Conservation (phyloP, 2,329 filamentous ascomycete genomes). For the Penicillium capsulatum region DNA sequence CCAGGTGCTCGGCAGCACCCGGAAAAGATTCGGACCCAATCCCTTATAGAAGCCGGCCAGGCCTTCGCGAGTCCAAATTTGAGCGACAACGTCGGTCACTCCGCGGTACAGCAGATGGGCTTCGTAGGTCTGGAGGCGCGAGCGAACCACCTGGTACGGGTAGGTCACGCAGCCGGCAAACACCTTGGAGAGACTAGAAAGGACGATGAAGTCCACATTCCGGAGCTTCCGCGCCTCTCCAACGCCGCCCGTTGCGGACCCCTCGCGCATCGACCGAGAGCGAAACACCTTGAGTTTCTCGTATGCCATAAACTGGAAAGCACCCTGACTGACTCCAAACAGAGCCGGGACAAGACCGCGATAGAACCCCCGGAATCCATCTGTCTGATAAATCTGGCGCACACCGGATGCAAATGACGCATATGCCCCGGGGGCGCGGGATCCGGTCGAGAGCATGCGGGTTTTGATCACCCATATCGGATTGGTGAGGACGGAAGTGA, state of each 20-base stretch:
- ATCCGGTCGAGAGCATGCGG: conserved; percentile 85
- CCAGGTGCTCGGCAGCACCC: conserved; percentile 91
- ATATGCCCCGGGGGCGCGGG: conserved; percentile 72
- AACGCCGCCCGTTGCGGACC: conserved; percentile 23
- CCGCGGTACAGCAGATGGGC: conserved; percentile 69
- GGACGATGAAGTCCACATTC: conserved; percentile 72
- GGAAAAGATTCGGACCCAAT: conserved; percentile 78
- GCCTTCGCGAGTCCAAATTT: conserved; percentile 77
- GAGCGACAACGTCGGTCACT: conserved; percentile 65
- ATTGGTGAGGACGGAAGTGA: conserved; percentile 81
- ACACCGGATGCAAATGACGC: conserved; percentile 69
- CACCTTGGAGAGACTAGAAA: conserved; percentile 78
- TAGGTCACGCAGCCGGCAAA: conserved; percentile 88
- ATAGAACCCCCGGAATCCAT: conserved; percentile 80
- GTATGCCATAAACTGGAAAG: conserved; percentile 94
- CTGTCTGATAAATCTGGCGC: conserved; percentile 60
- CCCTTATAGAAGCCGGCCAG: conserved; percentile 85
- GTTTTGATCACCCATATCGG: conserved; percentile 99
- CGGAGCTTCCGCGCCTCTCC: conserved; percentile 45
- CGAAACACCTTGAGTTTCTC: conserved; percentile 67
- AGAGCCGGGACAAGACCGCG: conserved; percentile 78
- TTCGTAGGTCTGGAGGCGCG: conserved; percentile 83
- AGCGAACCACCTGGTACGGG: conserved; percentile 88
- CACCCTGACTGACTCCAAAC: conserved; percentile 84
- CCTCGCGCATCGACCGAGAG: conserved; percentile 31